Evolutionary conservation across 129 eudicot species (phyloP).

Genomic region (Saussurea involucrata): DNA sequence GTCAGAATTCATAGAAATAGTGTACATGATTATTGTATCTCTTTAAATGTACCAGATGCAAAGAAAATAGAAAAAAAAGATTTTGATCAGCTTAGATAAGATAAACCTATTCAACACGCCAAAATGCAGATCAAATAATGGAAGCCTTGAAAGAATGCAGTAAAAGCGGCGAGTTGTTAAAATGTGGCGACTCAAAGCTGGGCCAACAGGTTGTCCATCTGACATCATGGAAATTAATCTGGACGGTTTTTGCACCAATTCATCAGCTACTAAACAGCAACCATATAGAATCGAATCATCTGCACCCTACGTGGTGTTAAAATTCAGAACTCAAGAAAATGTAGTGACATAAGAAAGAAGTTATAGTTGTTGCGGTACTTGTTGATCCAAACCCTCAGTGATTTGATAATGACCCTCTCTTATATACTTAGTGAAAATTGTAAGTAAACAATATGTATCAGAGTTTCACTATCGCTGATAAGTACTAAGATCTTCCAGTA

Average conservation of each 20-base stretch:
- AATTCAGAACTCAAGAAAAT: slow-evolving; percentile 5
- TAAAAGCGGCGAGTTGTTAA: slow-evolving; percentile 92
- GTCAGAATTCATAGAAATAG: not conserved
- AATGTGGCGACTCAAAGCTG: slow-evolving; percentile 63
- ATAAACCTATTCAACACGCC: slow-evolving; percentile 86
- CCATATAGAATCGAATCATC: slow-evolving; percentile 94
- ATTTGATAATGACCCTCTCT: no score
- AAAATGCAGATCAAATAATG: slow-evolving; percentile 93
- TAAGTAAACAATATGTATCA: no score
- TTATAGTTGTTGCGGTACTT: slow-evolving; percentile 9
- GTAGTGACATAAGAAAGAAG: slow-evolving; percentile 7
- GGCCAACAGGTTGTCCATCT: slow-evolving; percentile 47
- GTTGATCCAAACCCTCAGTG: no score
- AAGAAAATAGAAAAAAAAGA: not conserved
- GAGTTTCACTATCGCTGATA: no score
- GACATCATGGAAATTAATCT: slow-evolving; percentile 74
- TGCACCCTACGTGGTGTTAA: slow-evolving; percentile 62
- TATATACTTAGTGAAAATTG: no score
- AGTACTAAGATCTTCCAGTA: no score
- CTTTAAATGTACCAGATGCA: slow-evolving; percentile 6
- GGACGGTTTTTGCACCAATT: slow-evolving; percentile 81
- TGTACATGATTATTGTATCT: slow-evolving; percentile 10
- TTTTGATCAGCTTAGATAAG: not conserved
- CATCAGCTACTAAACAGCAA: slow-evolving; percentile 94
- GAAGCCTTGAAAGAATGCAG: slow-evolving; percentile 94